phyloP scores from a whole-genome alignment of 202 grass and related monocot genomes.

The Elaeis oleifera region DNA sequence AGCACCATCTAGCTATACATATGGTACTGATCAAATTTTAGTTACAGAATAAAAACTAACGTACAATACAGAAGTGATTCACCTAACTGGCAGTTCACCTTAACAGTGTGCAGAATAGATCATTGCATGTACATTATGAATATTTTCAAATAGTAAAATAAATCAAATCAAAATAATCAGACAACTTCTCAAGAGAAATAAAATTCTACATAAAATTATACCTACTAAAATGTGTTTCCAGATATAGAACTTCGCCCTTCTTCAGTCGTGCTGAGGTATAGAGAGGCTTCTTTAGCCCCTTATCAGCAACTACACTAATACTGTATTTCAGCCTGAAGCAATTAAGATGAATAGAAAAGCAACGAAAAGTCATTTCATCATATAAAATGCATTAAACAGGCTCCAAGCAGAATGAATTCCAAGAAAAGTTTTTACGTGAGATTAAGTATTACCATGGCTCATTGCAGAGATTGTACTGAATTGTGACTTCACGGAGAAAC shows the following conservation, averaged over 20 bases:
- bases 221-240: slow-evolving; percentile 92
- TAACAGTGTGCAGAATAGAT: too few species aligned
- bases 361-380: not conserved
- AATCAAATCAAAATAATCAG: not conserved
- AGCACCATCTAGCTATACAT: too few species aligned
- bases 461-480: slow-evolving; percentile 95
- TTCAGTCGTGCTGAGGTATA: slow-evolving; percentile 89
- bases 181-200: not conserved
- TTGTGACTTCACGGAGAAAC: slow-evolving; percentile 91
- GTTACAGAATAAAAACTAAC: too few species aligned
- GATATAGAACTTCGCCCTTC: slow-evolving; percentile 90
- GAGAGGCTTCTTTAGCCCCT: slow-evolving; percentile 80
- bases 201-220: slow-evolving; percentile 23
- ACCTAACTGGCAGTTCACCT: too few species aligned
- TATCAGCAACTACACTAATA: slow-evolving; percentile 93
- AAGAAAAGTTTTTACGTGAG: too few species aligned
- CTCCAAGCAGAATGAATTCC: slow-evolving; percentile 5
- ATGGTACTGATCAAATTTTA: too few species aligned
- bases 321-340: slow-evolving; percentile 87
- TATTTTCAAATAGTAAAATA: too few species aligned
- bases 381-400: not conserved
- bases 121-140: too few species aligned
- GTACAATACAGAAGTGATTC: too few species aligned
- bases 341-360: slow-evolving; percentile 1
- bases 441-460: slow-evolving; percentile 70